Conservation (phyloP, 2,329 filamentous ascomycete species). For the Emergomyces orientalis region DNA sequence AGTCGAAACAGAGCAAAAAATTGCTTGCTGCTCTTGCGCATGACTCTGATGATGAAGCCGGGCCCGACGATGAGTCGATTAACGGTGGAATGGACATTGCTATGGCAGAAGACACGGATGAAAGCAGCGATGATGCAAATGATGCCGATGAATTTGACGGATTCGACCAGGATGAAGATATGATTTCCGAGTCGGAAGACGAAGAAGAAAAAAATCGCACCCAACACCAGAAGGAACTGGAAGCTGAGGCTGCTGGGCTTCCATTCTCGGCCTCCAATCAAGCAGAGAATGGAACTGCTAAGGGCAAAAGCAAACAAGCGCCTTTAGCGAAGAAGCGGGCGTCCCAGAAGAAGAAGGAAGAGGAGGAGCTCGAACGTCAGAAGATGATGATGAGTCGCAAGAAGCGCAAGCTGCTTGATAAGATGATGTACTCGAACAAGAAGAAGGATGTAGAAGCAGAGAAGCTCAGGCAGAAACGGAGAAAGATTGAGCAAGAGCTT, state of each 20-base stretch:
- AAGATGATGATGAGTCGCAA: conserved; percentile 98
- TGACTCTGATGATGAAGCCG: conserved; percentile 28
- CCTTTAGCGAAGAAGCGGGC: conserved; percentile 63
- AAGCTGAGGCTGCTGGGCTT: conserved; percentile 75
- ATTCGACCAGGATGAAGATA: conserved; percentile 48
- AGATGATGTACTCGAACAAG: conserved; percentile 93
- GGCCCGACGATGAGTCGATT: conserved; percentile 35
- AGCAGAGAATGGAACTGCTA: conserved; percentile 46
- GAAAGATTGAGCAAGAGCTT: conserved; percentile 64
- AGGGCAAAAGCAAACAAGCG: conserved; percentile 58
- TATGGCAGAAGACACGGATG: conserved; percentile 37
- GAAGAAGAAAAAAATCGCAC: conserved; percentile 54
- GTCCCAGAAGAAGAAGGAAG: conserved; percentile 55
- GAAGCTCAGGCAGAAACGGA: conserved; percentile 77
- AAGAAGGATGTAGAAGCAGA: conserved; percentile 87
- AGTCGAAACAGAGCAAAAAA: conserved; percentile 26
- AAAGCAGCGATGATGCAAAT: conserved; percentile 40
- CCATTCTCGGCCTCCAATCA: conserved; percentile 37
- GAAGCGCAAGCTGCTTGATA: conserved; percentile 94
- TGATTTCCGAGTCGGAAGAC: conserved; percentile 43
- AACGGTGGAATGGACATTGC: conserved; percentile 44
- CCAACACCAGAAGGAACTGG: conserved; percentile 78
- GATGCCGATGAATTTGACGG: conserved; percentile 38
- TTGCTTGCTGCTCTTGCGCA: conserved; percentile 30
- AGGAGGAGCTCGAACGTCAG: conserved; percentile 80